These are phyloP conservation scores for Chlamydomonas incerta DNA, from an alignment of 139 green algal genomes.

Conservation along the genomic window DNA sequence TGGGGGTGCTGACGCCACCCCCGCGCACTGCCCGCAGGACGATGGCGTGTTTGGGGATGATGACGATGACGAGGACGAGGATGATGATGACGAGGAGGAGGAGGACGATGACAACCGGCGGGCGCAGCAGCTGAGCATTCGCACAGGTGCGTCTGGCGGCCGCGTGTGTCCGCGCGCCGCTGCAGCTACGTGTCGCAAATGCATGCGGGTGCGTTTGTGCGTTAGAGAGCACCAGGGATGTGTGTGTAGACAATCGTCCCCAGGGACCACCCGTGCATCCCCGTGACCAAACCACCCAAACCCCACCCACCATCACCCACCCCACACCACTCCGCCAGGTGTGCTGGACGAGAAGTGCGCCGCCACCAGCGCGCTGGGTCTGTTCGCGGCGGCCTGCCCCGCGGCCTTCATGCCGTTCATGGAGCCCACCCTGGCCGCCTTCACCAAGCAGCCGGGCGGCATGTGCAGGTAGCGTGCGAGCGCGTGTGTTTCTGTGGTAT, in stretches of 20 bases:
- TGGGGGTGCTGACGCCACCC: too few relatives aligned
- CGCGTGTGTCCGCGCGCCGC: too few relatives aligned
- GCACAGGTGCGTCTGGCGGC: conserved; percentile 47
- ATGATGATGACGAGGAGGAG: conserved; percentile 22
- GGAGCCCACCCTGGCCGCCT: conserved; percentile 49
- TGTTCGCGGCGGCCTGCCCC: conserved; percentile 64
- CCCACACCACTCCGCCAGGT: conserved; percentile 57
- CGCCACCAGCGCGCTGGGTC: conserved; percentile 69
- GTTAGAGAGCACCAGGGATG: too few relatives aligned
- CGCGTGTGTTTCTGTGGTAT: too few relatives aligned
- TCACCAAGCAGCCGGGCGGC: conserved; percentile 48
- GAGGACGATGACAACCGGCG: conserved; percentile 38
- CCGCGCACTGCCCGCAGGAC: too few relatives aligned
- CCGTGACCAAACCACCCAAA: too few relatives aligned
- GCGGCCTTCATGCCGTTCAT: conserved; percentile 66
- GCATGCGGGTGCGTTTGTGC: too few relatives aligned
- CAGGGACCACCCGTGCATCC: too few relatives aligned
- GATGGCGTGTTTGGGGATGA: conserved; percentile 55
- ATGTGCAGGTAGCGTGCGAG: conserved; percentile 6
- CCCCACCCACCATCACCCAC: too few relatives aligned
- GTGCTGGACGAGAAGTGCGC: conserved; percentile 85
- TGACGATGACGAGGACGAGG: conserved; percentile 56
- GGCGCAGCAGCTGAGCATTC: conserved; percentile 50
- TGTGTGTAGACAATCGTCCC: too few relatives aligned
- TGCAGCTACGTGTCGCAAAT: too few relatives aligned